These are phyloP conservation scores for Byssochlamys sp. DNA, from an alignment of 2,329 filamentous ascomycete species.

Conservation along the genomic window DNA sequence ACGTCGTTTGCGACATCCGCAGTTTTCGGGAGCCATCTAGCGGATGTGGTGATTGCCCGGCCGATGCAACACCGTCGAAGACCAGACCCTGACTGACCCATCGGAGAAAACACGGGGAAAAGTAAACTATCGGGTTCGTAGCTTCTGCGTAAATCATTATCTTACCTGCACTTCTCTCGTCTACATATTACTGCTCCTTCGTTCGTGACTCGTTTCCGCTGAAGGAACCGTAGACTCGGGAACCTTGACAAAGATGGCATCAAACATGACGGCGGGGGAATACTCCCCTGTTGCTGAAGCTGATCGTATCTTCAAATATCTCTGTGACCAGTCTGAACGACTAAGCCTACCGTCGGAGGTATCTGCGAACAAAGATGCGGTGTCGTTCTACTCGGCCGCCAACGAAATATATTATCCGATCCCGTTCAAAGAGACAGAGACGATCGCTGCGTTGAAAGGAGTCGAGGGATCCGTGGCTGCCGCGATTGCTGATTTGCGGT, in stretches of 20 bases:
- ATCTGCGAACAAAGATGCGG: constrained; percentile 20
- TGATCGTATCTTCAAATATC: constrained; percentile 26
- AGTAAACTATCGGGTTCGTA: neutral
- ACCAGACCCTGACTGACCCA: neutral
- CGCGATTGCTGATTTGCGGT: constrained; percentile 49
- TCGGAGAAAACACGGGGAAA: neutral
- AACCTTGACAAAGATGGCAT: constrained; percentile 1
- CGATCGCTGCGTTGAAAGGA: constrained; percentile 48
- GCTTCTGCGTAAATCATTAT: neutral
- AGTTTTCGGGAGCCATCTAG: neutral
- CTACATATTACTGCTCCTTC: neutral
- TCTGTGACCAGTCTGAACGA: constrained; percentile 26
- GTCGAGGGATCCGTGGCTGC: constrained; percentile 52
- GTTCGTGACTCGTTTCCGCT: neutral
- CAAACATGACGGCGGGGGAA: constrained; percentile 3
- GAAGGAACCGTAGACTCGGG: neutral
- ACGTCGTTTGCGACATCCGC: neutral
- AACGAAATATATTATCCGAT: constrained; percentile 33
- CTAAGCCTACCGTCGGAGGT: constrained; percentile 25
- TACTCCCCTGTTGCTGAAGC: constrained; percentile 30
- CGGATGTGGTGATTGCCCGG: neutral
- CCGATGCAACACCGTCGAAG: neutral
- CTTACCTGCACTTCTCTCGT: constrained; percentile 1
- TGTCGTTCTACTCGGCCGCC: constrained; percentile 28
- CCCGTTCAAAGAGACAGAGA: constrained; percentile 46